Evolutionary conservation across 2,329 filamentous ascomycete species (phyloP), one percentile per base, ranked within the genome.

Genomic region (Exophiala xenobiotica): DNA sequence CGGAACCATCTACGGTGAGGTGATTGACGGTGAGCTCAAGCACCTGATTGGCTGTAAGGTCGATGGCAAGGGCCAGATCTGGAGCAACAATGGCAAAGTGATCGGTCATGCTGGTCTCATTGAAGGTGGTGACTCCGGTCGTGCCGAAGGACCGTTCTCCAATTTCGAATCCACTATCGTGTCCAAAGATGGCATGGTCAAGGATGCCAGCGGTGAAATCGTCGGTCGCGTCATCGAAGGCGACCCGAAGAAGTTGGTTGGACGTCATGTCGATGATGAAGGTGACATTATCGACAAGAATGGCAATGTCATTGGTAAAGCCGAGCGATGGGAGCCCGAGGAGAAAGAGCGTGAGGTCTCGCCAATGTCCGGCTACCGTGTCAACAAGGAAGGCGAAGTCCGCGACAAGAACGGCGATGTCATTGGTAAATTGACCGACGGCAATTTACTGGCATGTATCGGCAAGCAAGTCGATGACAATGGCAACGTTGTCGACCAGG

Each of bases 271-370:
- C 18, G 85, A 88, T 50, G 73, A 83, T 24, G 85, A 88, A 53
- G 85, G 85, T 9, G 85, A 88, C 40, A 79, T 88, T 24, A 69
- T 85, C 3, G 85, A 88, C 63, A 81, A 79, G 59, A 74, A 76
- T n/a, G 85, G 85, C 11, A 88, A 88, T 63, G 74, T 76, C 9
- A 74, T 88, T 31, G 85, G 85, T 23, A 81, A 78, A 54, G 84
- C 82, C 2, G 84, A 89, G 65, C 81, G 84, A 49, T 88, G 82
- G 74, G 83, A 89, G 57, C 76, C 78, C 29, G 78, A 79, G 55
- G 70, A 78, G 59, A 77, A 78, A 61, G 70, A 75, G 54, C 72
- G 78, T 41, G 73, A 76, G 54, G 68, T 82, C 67, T 82, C 79
- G 65, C 80, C 81, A 33, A 83, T 84, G 80, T 70, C 80, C 61